Evolutionary conservation across 2,329 filamentous ascomycete species (phyloP).

Genomic region (Penicillium vulpinum): DNA sequence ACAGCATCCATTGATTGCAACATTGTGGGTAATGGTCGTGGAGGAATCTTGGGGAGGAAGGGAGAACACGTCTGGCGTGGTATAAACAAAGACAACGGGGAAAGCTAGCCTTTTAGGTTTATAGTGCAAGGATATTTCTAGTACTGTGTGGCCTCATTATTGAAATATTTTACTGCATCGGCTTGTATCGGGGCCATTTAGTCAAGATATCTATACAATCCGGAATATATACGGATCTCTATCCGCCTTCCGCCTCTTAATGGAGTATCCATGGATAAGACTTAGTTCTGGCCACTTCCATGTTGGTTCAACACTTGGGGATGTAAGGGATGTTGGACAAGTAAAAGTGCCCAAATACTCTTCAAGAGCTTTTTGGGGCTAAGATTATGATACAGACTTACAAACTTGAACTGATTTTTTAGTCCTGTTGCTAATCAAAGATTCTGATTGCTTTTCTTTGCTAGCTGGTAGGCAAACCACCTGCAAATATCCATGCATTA

Average conservation of each 20-base stretch:
- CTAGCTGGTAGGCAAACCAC: neutral
- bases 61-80: neutral
- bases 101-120: neutral
- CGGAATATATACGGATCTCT: slow-evolving; percentile 21
- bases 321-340: neutral
- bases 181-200: slow-evolving; percentile 16
- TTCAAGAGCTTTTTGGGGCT: neutral
- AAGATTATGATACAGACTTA: neutral
- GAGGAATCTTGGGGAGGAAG: neutral
- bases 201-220: slow-evolving; percentile 22
- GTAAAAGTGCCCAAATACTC: neutral
- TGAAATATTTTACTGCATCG: slow-evolving; percentile 2
- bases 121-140: neutral
- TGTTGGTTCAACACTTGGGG: neutral
- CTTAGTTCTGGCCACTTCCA: neutral
- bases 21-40: slow-evolving; percentile 20
- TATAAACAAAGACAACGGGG: neutral
- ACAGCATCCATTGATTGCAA: slow-evolving; percentile 29
- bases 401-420: neutral
- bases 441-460: neutral
- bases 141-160: neutral
- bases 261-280: neutral
- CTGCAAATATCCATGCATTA: neutral
- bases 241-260: slow-evolving; percentile 15
- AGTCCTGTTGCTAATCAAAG: neutral